Base-by-base conservation (phyloP, 106 monocot genomes). In the Narthecium ossifragum region DNA sequence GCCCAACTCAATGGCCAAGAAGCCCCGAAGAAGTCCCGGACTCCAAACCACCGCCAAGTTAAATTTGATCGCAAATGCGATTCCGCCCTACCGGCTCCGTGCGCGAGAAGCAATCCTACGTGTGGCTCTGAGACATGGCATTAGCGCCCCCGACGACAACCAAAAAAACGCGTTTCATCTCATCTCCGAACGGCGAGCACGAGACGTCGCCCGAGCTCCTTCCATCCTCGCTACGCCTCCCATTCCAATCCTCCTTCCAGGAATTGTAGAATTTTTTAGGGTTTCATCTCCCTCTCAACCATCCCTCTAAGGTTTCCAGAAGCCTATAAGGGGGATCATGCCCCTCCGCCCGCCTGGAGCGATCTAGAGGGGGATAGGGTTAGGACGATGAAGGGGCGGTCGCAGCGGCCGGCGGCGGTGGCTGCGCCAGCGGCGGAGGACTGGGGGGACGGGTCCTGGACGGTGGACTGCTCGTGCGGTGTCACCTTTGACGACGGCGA, bases 381-480 rank as follows among this genome's bases (percentile, higher is more conserved):
- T 20, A 9, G 9, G 17, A 9, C 21, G 34, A 92, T 87, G 84
- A 85, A 78, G 71, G 73, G 78, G 15, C 78, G 84, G 32, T 85
- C 88, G 27, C 78, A 88, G 33, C 78, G 81, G 12, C 64, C 55
- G 8, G 66, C 79, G 10, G 51, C 63, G 11, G 64, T 76, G 29
- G 74, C 57, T 47, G 61, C 75, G 41, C 31, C 78, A n/a, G n/a
- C 66, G 61, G 75, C 52, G 11, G 77, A 77, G 4, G 86, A 87
- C 69, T 98, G 96, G 96, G 84, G 71, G 13, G 80, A 90, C 40
- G 96, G 86, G 0, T 78, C 86, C 10, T 98, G 96, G 96, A 98
- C 90, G 28, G 96, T 98, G 30, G 96, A 90, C 69, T 98, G 96
- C 72, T 74, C 86, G n/a, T 98, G 96, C 73, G 90, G 96, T 57